Base-by-base conservation (phyloP, 75 land plant genomes). In the Ceratopteris richardii region DNA sequence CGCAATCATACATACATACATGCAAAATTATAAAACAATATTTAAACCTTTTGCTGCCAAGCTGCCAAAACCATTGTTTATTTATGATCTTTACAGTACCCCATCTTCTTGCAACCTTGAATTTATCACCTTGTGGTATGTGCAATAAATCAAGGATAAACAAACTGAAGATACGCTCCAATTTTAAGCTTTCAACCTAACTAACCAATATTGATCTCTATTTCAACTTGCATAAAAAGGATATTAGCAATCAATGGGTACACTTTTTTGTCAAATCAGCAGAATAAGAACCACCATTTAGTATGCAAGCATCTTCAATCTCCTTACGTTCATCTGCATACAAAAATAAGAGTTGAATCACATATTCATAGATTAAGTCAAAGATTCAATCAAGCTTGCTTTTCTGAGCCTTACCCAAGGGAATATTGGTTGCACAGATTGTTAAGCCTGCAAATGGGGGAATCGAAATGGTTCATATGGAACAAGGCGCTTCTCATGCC, bases 211-310 rank as follows among this genome's bases (percentile, higher is more conserved):
- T n/a, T n/a, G n/a, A n/a, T n/a, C n/a, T n/a, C n/a, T n/a, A n/a
- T n/a, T n/a, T n/a, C n/a, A n/a, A n/a, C n/a, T n/a, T 40, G 42
- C 42, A 43, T 16, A 26, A 64, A 73, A 87, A 93, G 97, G 87
- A 91, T 84, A 51, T 77, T 71, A 57, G 79, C 85, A 62, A 95
- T 66, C 61, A 95, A 84, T 95, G 99, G 31, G 99, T 83, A 73
- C 99, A 90, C 20, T 71, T 77, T 64, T 67, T 86, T 37, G 85
- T 86, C 24, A 95, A 76, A 31, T 86, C 86, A 52, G 92, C 79
- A 55, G 85, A 84, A 71, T 90, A 95, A 22, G 62, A 57, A 0
- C 87, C 99, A 39, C 99, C 99, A 82, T 82, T 71, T 57, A 75
- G 67, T 11, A 65, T 26, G 13, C 79, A 69, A 55, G 76, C 65